Percentiles rank a stretch among this genome's conserved stretches.
Conservation (phyloP, 305 asterid genomes). For the Euphrasia arctica region DNA sequence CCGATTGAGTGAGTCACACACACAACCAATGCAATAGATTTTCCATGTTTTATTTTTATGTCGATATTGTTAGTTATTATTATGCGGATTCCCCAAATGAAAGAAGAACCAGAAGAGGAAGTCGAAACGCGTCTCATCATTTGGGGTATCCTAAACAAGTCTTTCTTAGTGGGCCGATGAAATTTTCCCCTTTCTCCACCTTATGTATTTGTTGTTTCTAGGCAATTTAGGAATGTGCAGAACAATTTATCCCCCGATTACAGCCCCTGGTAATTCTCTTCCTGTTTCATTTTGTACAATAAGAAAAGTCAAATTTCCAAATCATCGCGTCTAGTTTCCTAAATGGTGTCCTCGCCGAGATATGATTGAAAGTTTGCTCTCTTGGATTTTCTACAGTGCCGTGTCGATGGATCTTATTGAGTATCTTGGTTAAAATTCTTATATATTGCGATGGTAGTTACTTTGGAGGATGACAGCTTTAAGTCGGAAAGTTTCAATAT, state of each 20-base stretch:
- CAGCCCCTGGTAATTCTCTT: slow-evolving; percentile 14
- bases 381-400: neutral
- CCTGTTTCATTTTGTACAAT: neutral
- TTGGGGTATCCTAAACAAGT: neutral
- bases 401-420: neutral
- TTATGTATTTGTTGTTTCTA: neutral
- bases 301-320: neutral
- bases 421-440: neutral
- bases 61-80: neutral
- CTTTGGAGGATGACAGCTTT: neutral
- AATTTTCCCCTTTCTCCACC: slow-evolving; percentile 7
- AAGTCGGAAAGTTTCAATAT: neutral
- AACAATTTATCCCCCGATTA: slow-evolving; percentile 3
- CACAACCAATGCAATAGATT: neutral
- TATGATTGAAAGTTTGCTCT: neutral
- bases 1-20: slow-evolving; percentile 26
- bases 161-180: neutral
- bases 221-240: neutral
- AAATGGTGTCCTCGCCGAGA: neutral
- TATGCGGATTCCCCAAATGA: neutral
- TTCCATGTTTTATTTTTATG: neutral
- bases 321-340: slow-evolving; percentile 13
- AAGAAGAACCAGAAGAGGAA: no score
- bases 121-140: no score
- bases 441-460: neutral